These are phyloP conservation scores for Pinus taeda DNA, from an alignment of 75 land plant species.

Conservation along the genomic window DNA sequence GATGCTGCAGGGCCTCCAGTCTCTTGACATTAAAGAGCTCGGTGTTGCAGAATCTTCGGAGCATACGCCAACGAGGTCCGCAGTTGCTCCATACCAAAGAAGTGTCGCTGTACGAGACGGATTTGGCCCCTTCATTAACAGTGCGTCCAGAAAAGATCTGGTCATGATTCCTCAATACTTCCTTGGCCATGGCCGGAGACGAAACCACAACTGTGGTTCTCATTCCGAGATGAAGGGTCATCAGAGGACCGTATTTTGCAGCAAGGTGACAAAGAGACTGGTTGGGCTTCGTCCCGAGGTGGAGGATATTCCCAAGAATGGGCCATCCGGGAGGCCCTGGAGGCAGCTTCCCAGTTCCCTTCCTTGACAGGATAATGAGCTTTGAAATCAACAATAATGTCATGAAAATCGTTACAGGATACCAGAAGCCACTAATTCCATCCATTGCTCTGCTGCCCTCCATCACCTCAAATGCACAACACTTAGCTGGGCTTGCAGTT, in stretches of 20 bases:
- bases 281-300: slow-evolving; percentile 18
- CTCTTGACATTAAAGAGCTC: too few relatives aligned
- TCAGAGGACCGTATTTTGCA: slow-evolving; percentile 16
- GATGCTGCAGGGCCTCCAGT: too few relatives aligned
- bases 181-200: slow-evolving; percentile 7
- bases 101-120: not conserved
- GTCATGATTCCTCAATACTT: slow-evolving; percentile 21
- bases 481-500: too few relatives aligned
- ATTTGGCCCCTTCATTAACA: slow-evolving; percentile 6
- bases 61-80: too few relatives aligned
- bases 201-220: not conserved
- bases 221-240: slow-evolving; percentile 18
- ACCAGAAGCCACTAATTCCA: too few relatives aligned
- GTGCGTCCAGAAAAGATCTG: not conserved
- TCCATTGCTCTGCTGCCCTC: too few relatives aligned
- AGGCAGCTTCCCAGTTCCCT: not conserved
- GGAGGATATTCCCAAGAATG: slow-evolving; percentile 13
- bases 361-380: not conserved
- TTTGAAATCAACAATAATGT: too few relatives aligned
- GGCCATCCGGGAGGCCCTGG: slow-evolving; percentile 18
- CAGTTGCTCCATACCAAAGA: slow-evolving; percentile 8
- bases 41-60: too few relatives aligned
- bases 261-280: slow-evolving; percentile 12
- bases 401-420: too few relatives aligned
- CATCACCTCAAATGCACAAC: too few relatives aligned